Evolutionary conservation across 192 early-diverging fungal species (phyloP).

Genomic region (Coemansia pectinata): DNA sequence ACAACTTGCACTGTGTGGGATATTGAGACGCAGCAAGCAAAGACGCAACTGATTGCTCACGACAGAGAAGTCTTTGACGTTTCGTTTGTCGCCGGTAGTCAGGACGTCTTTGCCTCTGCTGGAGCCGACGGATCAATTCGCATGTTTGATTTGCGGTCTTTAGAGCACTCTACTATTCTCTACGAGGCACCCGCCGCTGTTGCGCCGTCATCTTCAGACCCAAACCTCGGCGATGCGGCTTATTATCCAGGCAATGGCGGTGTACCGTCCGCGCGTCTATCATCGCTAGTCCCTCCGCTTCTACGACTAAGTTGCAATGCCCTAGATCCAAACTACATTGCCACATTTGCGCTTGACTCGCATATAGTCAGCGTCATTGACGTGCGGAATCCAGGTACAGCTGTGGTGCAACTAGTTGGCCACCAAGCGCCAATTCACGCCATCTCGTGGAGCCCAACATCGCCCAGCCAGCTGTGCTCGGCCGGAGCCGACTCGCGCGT

Average conservation of each 20-base stretch:
- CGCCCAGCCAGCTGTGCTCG: slow-evolving; percentile 77
- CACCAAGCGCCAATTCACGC: slow-evolving; percentile 81
- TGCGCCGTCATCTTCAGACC: slow-evolving; percentile 28
- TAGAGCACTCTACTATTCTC: slow-evolving; percentile 97
- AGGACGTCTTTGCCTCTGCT: slow-evolving; percentile 93
- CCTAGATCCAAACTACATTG: slow-evolving; percentile 86
- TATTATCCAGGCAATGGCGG: slow-evolving; percentile 21
- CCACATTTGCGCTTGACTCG: slow-evolving; percentile 88
- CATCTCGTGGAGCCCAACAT: slow-evolving; percentile 86
- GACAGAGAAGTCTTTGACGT: slow-evolving; percentile 99
- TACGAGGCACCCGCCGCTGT: slow-evolving; percentile 78
- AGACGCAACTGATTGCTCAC: slow-evolving; percentile 99
- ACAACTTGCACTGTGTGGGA: slow-evolving; percentile 99
- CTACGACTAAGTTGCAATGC: slow-evolving; percentile 89
- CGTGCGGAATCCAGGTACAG: slow-evolving; percentile 84
- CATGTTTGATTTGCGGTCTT: slow-evolving; percentile 93
- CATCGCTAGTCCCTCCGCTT: slow-evolving; percentile 60
- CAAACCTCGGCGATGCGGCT: slow-evolving; percentile 18
- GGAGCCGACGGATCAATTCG: slow-evolving; percentile 98
- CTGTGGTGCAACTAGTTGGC: slow-evolving; percentile 78
- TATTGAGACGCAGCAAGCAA: slow-evolving; percentile 92
- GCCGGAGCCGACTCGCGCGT: slow-evolving; percentile 89
- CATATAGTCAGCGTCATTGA: slow-evolving; percentile 84
- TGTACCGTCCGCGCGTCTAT: slow-evolving; percentile 18
- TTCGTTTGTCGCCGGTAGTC: slow-evolving; percentile 80